Conservation (phyloP, 208 protist species). For the Trypanosoma vivax region DNA sequence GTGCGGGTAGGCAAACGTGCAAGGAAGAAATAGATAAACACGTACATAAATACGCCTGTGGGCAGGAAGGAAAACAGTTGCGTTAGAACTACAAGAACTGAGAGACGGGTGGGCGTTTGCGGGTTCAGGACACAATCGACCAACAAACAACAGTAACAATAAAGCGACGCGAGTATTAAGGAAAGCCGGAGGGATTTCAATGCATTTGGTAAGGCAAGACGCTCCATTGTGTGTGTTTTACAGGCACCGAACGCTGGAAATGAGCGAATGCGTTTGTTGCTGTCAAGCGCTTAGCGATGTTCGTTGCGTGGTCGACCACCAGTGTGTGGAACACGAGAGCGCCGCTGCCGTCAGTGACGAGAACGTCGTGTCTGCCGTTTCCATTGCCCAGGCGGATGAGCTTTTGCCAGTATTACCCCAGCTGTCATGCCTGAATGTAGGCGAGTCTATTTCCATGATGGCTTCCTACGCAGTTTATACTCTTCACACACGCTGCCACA, state of each 20-base stretch:
- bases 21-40: too few species aligned
- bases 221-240: conserved; percentile 14
- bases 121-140: too few species aligned
- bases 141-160: background rate
- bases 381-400: background rate
- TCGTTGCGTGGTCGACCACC: conserved; percentile 6
- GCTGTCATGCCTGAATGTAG: background rate
- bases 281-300: conserved; percentile 13
- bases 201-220: background rate
- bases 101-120: too few species aligned
- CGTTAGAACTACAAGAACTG: too few species aligned
- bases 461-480: conserved; percentile 32
- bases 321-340: background rate
- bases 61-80: too few species aligned
- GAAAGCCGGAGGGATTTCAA: background rate
- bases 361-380: background rate
- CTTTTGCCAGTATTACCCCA: background rate
- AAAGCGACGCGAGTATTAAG: too few species aligned
- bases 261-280: conserved; percentile 12
- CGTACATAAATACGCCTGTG: background rate
- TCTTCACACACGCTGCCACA: conserved; percentile 34
- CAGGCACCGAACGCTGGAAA: conserved; percentile 17
- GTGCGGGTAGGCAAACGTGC: too few species aligned
- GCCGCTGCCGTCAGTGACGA: background rate
- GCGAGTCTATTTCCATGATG: conserved; percentile 37